Base-by-base conservation (phyloP, 2,329 filamentous ascomycete genomes). In the Fusarium napiforme region DNA sequence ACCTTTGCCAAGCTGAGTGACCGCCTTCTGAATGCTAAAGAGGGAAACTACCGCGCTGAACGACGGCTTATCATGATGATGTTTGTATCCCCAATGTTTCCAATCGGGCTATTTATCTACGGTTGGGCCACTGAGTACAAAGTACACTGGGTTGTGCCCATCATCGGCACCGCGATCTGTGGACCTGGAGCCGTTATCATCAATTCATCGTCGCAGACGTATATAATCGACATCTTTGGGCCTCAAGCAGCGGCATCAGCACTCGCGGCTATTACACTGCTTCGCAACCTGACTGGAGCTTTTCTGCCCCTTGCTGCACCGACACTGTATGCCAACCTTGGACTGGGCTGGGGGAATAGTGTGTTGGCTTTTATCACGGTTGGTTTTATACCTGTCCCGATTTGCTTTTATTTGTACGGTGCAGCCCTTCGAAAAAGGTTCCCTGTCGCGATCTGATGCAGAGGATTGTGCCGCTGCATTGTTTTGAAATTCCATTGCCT, bases 271-370 rank as follows among this genome's bases (percentile, higher is more conserved):
- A 74, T 73, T 57, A 73, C 70, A 2, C 56, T 73, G 4, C 58
- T 74, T 23, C 55, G 72, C 16, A 73, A 68, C 1, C 18, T 74
- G 0, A 61, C 55, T 0, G 72, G 72, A 0, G 70, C 70, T 0
- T 34, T 67, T 9, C 26, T 74, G 2, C 72, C 72, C 7, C 63
- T 74, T 10, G 67, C 67, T 7, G 70, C 67, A 2, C 37, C 70
- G 23, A 34, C 36, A 18, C 65, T 73, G 34, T 80, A 79, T 55
- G 71, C 78, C 4, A 78, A 77, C 23, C 73, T 85, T 0, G 83
- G 69, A 79, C 87, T 73, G 72, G 89, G 77, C 74, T 91, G 74
- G 85, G 85, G 64, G 3, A 84, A 84, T 40, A 81, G 79, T 15
- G 63, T 84, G 57, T 77, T 84, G 26, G 82, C 77, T 1, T 83